A percentile compares a stretch with the other conserved stretches of the same genome.
Evolutionary conservation across 768 basidiomycete species (phyloP).

Genomic region (Trametopsis cervina): DNA sequence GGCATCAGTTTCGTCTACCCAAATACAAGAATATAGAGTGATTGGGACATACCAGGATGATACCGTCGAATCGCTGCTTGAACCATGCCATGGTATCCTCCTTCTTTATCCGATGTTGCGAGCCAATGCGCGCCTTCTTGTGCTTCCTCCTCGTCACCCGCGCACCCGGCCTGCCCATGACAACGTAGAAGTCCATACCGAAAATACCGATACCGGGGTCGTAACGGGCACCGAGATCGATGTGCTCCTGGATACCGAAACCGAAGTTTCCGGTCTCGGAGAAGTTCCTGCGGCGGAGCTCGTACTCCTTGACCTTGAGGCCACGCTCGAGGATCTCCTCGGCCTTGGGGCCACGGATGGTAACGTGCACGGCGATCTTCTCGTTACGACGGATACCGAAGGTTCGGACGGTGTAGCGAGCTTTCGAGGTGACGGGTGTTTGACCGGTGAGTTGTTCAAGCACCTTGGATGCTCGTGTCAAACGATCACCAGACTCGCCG

Average conservation of each 20-base stretch:
- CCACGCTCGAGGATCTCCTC: slow-evolving; percentile 99
- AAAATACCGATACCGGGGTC: slow-evolving; percentile 99
- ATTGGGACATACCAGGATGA: slow-evolving; percentile 67
- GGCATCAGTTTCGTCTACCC: not conserved
- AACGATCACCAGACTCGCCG: slow-evolving; percentile 98
- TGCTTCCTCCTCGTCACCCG: slow-evolving; percentile 89
- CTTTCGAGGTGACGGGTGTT: slow-evolving; percentile 99
- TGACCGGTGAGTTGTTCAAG: slow-evolving; percentile 99
- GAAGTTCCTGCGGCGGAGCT: slow-evolving; percentile 94
- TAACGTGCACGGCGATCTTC: slow-evolving; percentile 98
- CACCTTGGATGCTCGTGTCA: slow-evolving; percentile 98
- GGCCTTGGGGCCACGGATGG: slow-evolving; percentile 98
- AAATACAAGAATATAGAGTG: no score
- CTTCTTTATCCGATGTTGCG: slow-evolving; percentile 86
- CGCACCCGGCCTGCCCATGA: slow-evolving; percentile 93
- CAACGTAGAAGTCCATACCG: slow-evolving; percentile 98
- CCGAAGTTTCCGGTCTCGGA: slow-evolving; percentile 99
- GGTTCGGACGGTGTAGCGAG: slow-evolving; percentile 97
- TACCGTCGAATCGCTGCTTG: slow-evolving; percentile 99
- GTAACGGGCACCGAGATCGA: slow-evolving; percentile 97
- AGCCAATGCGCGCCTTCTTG: slow-evolving; percentile 82
- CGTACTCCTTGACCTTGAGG: slow-evolving; percentile 99
- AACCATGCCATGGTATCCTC: slow-evolving; percentile 98
- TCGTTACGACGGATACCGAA: slow-evolving; percentile 99
- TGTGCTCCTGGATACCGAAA: slow-evolving; percentile 99